Conservation (phyloP, 1,284 basidiomycete genomes). For the Kalmanozyma brasiliensis region DNA sequence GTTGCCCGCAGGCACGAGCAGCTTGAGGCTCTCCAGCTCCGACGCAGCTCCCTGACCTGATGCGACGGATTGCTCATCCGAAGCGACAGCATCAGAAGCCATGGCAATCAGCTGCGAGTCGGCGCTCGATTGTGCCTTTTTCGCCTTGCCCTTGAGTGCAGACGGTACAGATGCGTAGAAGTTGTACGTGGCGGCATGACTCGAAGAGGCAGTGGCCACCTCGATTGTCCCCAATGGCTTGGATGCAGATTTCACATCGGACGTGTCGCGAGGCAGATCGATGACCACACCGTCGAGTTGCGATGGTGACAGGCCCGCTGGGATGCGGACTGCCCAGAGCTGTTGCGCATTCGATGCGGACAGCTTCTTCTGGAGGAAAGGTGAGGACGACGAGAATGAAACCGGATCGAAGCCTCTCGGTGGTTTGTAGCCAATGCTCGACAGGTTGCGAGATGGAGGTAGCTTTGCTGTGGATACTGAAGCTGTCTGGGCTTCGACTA, state of each 20-base stretch:
- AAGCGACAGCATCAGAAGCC: slow-evolving; percentile 29
- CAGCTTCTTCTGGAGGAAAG: slow-evolving; percentile 30
- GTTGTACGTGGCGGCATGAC: slow-evolving; percentile 37
- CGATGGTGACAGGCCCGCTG: slow-evolving; percentile 26
- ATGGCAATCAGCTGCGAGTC: slow-evolving; percentile 57
- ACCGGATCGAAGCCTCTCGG: slow-evolving; percentile 44
- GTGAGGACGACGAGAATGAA: slow-evolving; percentile 15
- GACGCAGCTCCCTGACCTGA: slow-evolving; percentile 35
- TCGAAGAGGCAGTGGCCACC: slow-evolving; percentile 9
- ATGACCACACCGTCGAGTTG: slow-evolving; percentile 47
- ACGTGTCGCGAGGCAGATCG: slow-evolving; percentile 23
- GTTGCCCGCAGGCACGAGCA: slow-evolving; percentile 43
- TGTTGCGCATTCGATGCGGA: slow-evolving; percentile 19
- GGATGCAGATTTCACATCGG: slow-evolving; percentile 11
- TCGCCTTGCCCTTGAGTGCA: slow-evolving; percentile 21
- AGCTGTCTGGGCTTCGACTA: slow-evolving; percentile 27
- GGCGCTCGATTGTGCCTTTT: slow-evolving; percentile 18
- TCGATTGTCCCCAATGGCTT: slow-evolving; percentile 29
- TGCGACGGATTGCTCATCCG: slow-evolving; percentile 22
- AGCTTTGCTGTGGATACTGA: slow-evolving; percentile 31
- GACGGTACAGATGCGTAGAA: slow-evolving; percentile 31
- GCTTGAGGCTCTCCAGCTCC: slow-evolving; percentile 40
- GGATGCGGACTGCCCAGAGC: slow-evolving; percentile 48
- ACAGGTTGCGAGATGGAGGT: slow-evolving; percentile 25
- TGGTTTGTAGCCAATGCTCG: slow-evolving; percentile 42